Conservation (phyloP, 2,329 filamentous ascomycete species). For the Pseudogymnoascus sp. region DNA sequence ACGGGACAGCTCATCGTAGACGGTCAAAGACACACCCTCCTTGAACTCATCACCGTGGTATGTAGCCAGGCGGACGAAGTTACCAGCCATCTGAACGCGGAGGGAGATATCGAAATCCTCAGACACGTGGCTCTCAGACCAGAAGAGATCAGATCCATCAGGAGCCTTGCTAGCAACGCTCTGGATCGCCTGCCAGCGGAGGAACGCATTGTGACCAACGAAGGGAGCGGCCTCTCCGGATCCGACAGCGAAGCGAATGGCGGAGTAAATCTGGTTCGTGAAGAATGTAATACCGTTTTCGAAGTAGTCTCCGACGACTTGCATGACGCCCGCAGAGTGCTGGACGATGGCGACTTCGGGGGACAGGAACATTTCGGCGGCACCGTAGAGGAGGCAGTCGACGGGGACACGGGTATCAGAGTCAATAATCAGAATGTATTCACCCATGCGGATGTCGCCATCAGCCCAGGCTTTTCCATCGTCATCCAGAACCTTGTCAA, state of each 20-base stretch:
- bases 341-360: constrained; percentile 68
- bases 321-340: constrained; percentile 70
- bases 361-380: constrained; percentile 63
- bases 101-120: constrained; percentile 74
- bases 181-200: constrained; percentile 62
- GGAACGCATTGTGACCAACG: constrained; percentile 70
- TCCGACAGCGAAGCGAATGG: constrained; percentile 64
- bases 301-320: constrained; percentile 65
- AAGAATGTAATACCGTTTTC: constrained; percentile 73
- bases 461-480: constrained; percentile 51
- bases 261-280: constrained; percentile 70
- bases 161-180: constrained; percentile 50
- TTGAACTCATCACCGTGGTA: constrained; percentile 67
- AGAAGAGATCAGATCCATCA: constrained; percentile 55
- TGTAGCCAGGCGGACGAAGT: constrained; percentile 61
- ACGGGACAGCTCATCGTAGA: constrained; percentile 65
- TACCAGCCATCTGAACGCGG: constrained; percentile 62
- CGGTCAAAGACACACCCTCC: constrained; percentile 66
- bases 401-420: constrained; percentile 63
- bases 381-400: constrained; percentile 64
- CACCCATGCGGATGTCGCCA: constrained; percentile 55
- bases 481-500: constrained; percentile 46
- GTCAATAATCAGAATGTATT: constrained; percentile 62
- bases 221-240: constrained; percentile 65
- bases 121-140: constrained; percentile 70